Conservation (phyloP, 345 rosid genomes). For the Hibiscus mutabilis region DNA sequence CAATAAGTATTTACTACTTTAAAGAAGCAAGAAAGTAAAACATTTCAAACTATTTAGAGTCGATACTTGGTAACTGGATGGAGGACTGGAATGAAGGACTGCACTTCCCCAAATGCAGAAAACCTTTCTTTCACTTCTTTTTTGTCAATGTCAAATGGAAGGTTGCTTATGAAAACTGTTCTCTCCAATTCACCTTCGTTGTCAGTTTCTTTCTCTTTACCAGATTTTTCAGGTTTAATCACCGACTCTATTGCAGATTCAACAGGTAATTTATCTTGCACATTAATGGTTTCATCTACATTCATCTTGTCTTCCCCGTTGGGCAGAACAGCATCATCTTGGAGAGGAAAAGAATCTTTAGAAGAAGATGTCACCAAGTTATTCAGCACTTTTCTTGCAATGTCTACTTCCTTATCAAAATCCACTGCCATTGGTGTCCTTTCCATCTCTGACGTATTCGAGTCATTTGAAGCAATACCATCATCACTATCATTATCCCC, state of each 20-base stretch:
- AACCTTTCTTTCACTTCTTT: slow-evolving; percentile 77
- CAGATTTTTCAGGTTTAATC: slow-evolving; percentile 30
- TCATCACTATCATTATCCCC: slow-evolving; percentile 29
- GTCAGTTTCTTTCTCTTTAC: slow-evolving; percentile 32
- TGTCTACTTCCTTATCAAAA: slow-evolving; percentile 72
- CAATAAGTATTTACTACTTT: not conserved
- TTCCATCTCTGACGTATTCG: slow-evolving; percentile 27
- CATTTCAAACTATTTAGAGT: slow-evolving; percentile 1
- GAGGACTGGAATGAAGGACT: slow-evolving; percentile 66
- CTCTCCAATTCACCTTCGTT: slow-evolving; percentile 57
- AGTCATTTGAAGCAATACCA: slow-evolving; percentile 24
- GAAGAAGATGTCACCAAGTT: slow-evolving; percentile 46
- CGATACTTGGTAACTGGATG: slow-evolving; percentile 81
- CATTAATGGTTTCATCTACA: slow-evolving; percentile 20
- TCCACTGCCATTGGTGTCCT: slow-evolving; percentile 32
- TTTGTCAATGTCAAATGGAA: slow-evolving; percentile 66
- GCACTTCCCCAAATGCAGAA: slow-evolving; percentile 67
- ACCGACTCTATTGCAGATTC: slow-evolving; percentile 25
- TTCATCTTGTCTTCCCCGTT: slow-evolving; percentile 22
- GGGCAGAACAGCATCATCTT: slow-evolving; percentile 26
- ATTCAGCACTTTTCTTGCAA: slow-evolving; percentile 66
- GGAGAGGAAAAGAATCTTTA: slow-evolving; percentile 28
- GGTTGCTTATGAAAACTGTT: slow-evolving; percentile 73
- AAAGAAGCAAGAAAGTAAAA: not conserved
- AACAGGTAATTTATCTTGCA: slow-evolving; percentile 22